These are phyloP conservation scores for Auricularia heimuer DNA, from an alignment of 768 basidiomycete species.

Conservation along the genomic window DNA sequence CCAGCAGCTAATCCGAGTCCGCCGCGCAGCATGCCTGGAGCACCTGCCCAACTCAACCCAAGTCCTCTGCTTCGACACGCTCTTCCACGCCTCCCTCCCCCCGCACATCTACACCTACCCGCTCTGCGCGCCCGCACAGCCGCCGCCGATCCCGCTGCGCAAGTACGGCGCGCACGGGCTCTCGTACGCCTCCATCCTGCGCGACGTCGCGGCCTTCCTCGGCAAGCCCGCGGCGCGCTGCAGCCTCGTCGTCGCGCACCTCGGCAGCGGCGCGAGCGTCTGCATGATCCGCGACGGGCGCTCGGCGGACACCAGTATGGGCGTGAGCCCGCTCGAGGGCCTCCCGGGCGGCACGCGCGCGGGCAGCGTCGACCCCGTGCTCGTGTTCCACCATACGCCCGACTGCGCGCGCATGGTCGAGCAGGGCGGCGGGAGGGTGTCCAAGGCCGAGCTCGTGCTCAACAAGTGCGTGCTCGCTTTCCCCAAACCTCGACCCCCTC, in stretches of 20 bases:
- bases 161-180: conserved; percentile 93
- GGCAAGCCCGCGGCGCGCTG: conserved; percentile 41
- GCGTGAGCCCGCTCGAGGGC: conserved; percentile 80
- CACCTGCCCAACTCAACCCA: conserved; percentile 58
- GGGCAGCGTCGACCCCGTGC: conserved; percentile 73
- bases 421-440: conserved; percentile 20
- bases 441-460: conserved; percentile 29
- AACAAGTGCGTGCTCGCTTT: conserved; percentile 25
- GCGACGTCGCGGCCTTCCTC: conserved; percentile 49
- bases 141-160: conserved; percentile 50
- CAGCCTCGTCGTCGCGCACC: conserved; percentile 75
- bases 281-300: conserved; percentile 66
- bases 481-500: background rate
- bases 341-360: conserved; percentile 83
- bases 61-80: conserved; percentile 81
- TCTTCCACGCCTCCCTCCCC: conserved; percentile 74
- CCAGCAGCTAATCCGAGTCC: too few species aligned
- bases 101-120: conserved; percentile 70
- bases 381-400: conserved; percentile 77
- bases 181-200: conserved; percentile 57
- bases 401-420: conserved; percentile 39
- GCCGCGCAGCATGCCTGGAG: conserved; percentile 47
- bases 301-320: conserved; percentile 85
- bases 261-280: conserved; percentile 83
- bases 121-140: conserved; percentile 53